Base-by-base conservation (phyloP, 495 filamentous ascomycete genomes). In the Cladorrhinum samala region DNA sequence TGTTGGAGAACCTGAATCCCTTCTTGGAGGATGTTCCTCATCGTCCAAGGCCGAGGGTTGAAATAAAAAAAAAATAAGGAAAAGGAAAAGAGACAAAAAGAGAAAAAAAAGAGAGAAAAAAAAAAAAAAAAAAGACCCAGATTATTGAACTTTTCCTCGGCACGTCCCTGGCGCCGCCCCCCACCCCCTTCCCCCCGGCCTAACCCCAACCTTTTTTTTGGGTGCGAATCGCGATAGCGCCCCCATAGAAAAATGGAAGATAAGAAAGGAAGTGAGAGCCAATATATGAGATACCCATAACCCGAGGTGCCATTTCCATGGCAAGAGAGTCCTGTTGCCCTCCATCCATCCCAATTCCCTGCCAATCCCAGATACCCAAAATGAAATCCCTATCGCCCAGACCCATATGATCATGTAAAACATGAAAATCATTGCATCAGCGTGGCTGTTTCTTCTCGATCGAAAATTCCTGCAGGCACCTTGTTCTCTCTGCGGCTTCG, bases 321-420 rank as follows among this genome's bases (percentile, higher is more conserved):
- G 43, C 43, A 20, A 56, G 24, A 39, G 56, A 58, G 57, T 58
- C 48, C 60, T 59, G 60, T 63, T 60, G 54, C n/a, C 45, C 45
- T 45, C 42, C 19, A 45, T 60, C 59, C 37, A 52, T 48, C 49
- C 50, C 25, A 37, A 46, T 50, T 50, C 50, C 52, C 38, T 39
- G 43, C 37, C 49, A 49, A 14, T 49, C 38, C 24, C 24, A 56
- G 46, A 53, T 47, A 47, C 45, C 49, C 45, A 20, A 58, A 61
- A 62, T 52, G 49, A 64, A 55, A 62, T 52, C 41, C 55, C 37
- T 46, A 44, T 52, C 59, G 42, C 55, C 49, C 61, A 54, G 37
- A 45, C 54, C 11, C 45, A 47, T 47, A 17, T 25, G 45, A 46
- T 50, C 60, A 42, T 57, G 41, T 44, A 55, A 57, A 44, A 64